phyloP scores from a whole-genome alignment of 176 grass and related monocot genomes.

The Carex kokanica region DNA sequence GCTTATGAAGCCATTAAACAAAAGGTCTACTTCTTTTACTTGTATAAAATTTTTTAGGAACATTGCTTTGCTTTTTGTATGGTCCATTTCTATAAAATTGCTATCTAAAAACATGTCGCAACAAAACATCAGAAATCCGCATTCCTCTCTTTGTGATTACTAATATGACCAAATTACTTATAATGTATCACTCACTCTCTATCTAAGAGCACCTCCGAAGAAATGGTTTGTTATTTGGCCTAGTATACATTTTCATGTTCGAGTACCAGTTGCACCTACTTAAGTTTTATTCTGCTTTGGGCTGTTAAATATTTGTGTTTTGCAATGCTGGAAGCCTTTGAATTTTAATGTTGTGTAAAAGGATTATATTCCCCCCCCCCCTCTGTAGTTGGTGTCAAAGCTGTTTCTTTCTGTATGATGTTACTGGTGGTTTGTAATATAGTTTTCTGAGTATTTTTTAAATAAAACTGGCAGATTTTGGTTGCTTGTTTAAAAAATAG shows the following conservation, averaged over 20 bases:
- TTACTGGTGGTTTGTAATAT: too few species aligned
- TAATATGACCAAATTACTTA: conserved; percentile 14
- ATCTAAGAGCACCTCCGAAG: not conserved
- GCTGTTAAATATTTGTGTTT: not conserved
- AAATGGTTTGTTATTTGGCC: not conserved
- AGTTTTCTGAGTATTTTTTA: not conserved
- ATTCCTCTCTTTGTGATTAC: not conserved
- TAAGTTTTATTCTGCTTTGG: not conserved
- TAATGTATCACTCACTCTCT: not conserved
- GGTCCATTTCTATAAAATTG: conserved; percentile 1
- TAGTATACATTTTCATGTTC: conserved; percentile 1
- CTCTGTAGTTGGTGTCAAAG: too few species aligned
- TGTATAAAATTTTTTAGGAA: not conserved
- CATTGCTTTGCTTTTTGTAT: not conserved
- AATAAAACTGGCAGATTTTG: not conserved
- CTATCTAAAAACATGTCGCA: not conserved
- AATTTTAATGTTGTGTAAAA: not conserved
- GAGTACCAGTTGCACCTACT: not conserved
- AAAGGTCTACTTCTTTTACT: conserved; percentile 44
- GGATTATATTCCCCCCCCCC: too few species aligned
- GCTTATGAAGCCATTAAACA: conserved; percentile 70
- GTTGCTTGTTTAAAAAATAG: not conserved
- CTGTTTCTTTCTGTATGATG: too few species aligned
- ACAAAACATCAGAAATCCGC: not conserved
- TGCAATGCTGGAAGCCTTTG: not conserved